Conservation (phyloP, 129 eudicot genomes). For the Kitagawia praeruptora region DNA sequence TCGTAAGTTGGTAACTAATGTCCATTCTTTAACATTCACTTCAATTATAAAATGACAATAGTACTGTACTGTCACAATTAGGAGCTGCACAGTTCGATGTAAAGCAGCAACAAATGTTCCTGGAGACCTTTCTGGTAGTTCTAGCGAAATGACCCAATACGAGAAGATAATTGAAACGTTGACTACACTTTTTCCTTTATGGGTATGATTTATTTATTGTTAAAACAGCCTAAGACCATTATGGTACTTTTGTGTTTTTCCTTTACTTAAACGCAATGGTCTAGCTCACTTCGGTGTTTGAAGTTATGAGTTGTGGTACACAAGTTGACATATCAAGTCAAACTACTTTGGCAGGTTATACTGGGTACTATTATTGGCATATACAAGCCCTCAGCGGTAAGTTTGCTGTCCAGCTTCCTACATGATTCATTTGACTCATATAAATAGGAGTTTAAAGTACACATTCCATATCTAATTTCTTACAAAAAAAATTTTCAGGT, state of each 20-base stretch:
- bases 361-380: slow-evolving; percentile 87
- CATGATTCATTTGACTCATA: neutral
- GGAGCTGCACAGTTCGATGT: slow-evolving; percentile 49
- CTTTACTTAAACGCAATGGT: neutral
- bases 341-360: slow-evolving; percentile 62
- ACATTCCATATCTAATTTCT: neutral
- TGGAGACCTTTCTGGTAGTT: slow-evolving; percentile 63
- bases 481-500: slow-evolving; percentile 39
- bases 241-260: neutral
- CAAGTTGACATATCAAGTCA: slow-evolving; percentile 6
- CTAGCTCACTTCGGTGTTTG: neutral
- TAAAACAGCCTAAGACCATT: neutral
- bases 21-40: neutral
- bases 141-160: slow-evolving; percentile 64
- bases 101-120: slow-evolving; percentile 74
- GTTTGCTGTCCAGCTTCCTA: slow-evolving; percentile 7
- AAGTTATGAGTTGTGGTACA: neutral
- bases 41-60: neutral
- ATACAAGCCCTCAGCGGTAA: slow-evolving; percentile 84
- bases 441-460: neutral
- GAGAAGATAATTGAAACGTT: slow-evolving; percentile 82
- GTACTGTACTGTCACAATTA: slow-evolving; percentile 21
- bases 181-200: slow-evolving; percentile 94
- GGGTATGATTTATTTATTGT: slow-evolving; percentile 49
- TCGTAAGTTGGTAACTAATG: neutral